A percentile compares a stretch with the other conserved stretches of the same genome.
Conservation (phyloP, 257 asterid species). For the Fraxinus americana region DNA sequence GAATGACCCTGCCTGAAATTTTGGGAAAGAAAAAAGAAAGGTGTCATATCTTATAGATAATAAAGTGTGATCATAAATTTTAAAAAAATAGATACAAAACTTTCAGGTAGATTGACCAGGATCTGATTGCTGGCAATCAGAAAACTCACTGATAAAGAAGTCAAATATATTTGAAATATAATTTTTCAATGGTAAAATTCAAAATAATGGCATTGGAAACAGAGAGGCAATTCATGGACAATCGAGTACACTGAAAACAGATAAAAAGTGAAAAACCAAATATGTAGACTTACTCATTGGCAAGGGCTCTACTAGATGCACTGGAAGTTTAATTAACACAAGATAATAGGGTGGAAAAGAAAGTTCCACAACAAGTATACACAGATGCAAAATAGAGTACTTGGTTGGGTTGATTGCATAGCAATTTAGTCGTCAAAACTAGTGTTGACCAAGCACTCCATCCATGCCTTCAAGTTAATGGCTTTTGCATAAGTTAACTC, state of each 20-base stretch:
- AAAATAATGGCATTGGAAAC: not conserved
- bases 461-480: not conserved
- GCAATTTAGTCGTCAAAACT: not conserved
- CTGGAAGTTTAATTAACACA: not conserved
- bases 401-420: not conserved
- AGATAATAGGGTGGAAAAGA: not conserved
- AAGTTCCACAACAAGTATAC: not conserved
- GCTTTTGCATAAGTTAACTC: not conserved
- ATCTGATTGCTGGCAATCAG: not conserved
- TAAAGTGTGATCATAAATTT: not conserved
- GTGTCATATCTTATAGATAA: not conserved
- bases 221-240: not conserved
- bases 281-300: not conserved
- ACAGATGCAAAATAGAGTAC: not conserved
- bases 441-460: not conserved
- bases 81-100: not conserved
- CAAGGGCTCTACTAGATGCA: not conserved
- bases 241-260: not conserved
- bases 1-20: slow-evolving; percentile 5
- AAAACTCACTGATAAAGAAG: not conserved
- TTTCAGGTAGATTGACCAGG: not conserved
- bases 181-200: not conserved
- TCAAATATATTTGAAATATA: not conserved
- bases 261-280: not conserved
- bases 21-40: not conserved